Evolutionary conservation across 768 basidiomycete genomes (phyloP), one percentile per base, ranked within the genome.

Genomic region (Russula vinacea): DNA sequence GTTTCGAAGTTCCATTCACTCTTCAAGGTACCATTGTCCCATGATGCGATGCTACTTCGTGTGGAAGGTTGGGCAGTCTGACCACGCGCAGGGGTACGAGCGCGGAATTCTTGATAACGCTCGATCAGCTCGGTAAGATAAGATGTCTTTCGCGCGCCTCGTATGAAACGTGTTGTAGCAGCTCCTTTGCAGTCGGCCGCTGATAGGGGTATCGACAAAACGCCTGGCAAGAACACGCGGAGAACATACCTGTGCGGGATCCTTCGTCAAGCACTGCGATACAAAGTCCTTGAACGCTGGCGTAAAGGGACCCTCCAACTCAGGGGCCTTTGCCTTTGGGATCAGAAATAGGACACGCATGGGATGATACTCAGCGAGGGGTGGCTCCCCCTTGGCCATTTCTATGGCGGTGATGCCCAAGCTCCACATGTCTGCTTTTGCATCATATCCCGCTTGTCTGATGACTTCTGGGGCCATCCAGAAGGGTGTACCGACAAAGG

Each of bases 381-480:
- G 97, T 0, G 97, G 97, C 71, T 98, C 94, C 50, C 97, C 97
- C 70, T 92, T 93, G 2, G 96, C 95, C 88, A 99, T 89, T 79
- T 98, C 96, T 56, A 98, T 97, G 59, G 94, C 94, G 1, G 96
- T 98, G 74, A 99, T 99, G 24, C 96, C 96, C 56, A 98, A 78
- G 73, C 92, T 94, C 96, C 96, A 98, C 80, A 98, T 88, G 74
- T 98, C 96, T 2, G 96, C 96, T 75, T 94, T 94, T 2, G 86
- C 83, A 72, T 98, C 94, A 76, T 98, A 98, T 1, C 95, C 96
- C 7, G 94, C 90, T 75, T 98, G 94, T 39, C 93, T 88, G 70
- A 98, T 98, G 60, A 98, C 96, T 74, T 98, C 96, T 2, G 96
- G 96, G 3, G 96, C 96, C 94, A 96, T 96, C 94, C 94, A 96